Evolutionary conservation across 345 rosid genomes (phyloP), one percentile per base, ranked within the genome.

Genomic region (Moricandia moricandioides): DNA sequence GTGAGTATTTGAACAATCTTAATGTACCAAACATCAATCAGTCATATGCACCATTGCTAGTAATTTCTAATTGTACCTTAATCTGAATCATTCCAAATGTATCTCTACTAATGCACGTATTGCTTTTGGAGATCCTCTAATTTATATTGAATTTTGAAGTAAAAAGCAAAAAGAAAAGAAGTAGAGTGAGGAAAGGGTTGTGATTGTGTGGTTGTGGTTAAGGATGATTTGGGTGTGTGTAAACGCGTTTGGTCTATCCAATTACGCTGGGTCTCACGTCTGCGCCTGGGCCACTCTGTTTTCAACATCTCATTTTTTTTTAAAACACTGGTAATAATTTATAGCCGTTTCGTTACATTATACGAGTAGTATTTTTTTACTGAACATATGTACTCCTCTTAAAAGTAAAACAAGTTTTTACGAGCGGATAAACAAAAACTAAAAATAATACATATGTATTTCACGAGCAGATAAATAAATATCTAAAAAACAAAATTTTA

Each of bases 161-260:
- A 1, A 0, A 17, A 31, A 14, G 3, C 11, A 2, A 7, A 21
- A 8, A 69, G 13, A 62, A 40, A 27, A 45, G 5, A 1, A 7
- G 55, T n/a, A 8, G 55, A 34, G 4, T 33, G 6, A 29, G 14
- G 52, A 8, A 55, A 27, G 29, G 62, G 47, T 37, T 12, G 45
- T n/a, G 58, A 62, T 73, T 60, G 81, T 80, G 83, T 82, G 78
- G 80, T 78, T 61, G 83, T 82, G 78, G 80, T 78, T 61, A 71
- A 56, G 69, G 70, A 60, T 26, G 64, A 63, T 39, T 56, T 10
- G 11, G 47, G 17, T n/a, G 67, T 12, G 64, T 49, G 55, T 33
- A 26, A 57, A 78, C 77, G 77, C 73, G 65, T 77, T 31, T 33
- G 82, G 43, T 66, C 39, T 60, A 40, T 47, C 2, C 54, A 73